Percentiles rank a stretch among this genome's conserved stretches.
Conservation (phyloP, 1,139 yeast species). For the Debaryomyces fabryi region DNA sequence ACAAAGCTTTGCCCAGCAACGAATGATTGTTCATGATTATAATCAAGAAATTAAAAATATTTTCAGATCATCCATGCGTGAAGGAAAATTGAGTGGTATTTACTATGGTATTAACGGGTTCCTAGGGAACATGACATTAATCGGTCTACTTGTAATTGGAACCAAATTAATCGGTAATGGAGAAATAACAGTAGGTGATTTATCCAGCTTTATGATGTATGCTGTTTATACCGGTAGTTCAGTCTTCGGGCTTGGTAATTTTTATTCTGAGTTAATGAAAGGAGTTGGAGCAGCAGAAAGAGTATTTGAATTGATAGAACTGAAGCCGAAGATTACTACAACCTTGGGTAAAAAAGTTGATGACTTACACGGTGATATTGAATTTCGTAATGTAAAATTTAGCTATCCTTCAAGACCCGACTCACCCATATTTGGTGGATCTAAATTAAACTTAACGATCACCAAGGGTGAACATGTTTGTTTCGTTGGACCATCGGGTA, state of each 20-base stretch:
- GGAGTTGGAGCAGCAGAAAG: slow-evolving; percentile 97
- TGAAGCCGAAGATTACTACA: slow-evolving; percentile 68
- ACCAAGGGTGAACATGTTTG: slow-evolving; percentile 87
- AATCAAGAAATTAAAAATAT: slow-evolving; percentile 75
- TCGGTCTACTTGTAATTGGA: slow-evolving; percentile 79
- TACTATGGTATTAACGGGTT: slow-evolving; percentile 79
- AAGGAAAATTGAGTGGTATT: slow-evolving; percentile 77
- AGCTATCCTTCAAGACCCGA: slow-evolving; percentile 88
- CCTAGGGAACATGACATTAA: slow-evolving; percentile 77
- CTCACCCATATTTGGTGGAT: slow-evolving; percentile 61
- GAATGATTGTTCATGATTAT: slow-evolving; percentile 46
- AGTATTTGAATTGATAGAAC: slow-evolving; percentile 82
- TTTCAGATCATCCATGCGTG: slow-evolving; percentile 72
- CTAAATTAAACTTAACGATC: slow-evolving; percentile 58
- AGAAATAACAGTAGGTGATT: slow-evolving; percentile 78
- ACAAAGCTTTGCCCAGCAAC: slow-evolving; percentile 87
- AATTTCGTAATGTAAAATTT: slow-evolving; percentile 68
- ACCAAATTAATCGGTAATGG: slow-evolving; percentile 76
- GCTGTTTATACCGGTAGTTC: slow-evolving; percentile 92
- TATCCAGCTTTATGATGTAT: slow-evolving; percentile 91
- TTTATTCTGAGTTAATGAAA: slow-evolving; percentile 92
- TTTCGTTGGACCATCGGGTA: slow-evolving; percentile 94
- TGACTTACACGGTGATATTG: slow-evolving; percentile 46
- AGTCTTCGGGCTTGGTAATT: slow-evolving; percentile 85
- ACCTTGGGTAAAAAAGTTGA: slow-evolving; percentile 55